Conservation (phyloP, 1,284 basidiomycete genomes). For the Tylopilus sp. region DNA sequence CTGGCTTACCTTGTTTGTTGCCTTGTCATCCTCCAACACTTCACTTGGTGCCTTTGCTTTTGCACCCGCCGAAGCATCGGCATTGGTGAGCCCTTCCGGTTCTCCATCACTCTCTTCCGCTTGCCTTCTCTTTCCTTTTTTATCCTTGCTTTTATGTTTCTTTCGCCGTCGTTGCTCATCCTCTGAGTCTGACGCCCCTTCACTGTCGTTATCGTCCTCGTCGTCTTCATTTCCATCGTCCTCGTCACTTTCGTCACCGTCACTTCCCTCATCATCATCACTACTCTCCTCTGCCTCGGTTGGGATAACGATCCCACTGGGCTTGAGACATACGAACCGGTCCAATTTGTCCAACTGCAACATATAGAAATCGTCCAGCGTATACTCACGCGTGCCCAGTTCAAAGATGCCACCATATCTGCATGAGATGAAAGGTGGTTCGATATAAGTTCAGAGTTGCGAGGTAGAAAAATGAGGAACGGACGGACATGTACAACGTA, state of each 20-base stretch:
- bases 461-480: neutral
- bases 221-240: conserved; percentile 34
- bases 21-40: neutral
- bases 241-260: conserved; percentile 61
- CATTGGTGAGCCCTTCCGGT: conserved; percentile 17
- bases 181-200: conserved; percentile 5
- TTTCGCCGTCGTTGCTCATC: conserved; percentile 27
- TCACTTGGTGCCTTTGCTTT: neutral
- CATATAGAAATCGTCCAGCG: conserved; percentile 86
- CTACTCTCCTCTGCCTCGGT: conserved; percentile 73
- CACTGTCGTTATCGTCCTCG: conserved; percentile 29
- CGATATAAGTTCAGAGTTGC: neutral
- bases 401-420: conserved; percentile 94
- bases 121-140: conserved; percentile 14
- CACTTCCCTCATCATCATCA: conserved; percentile 65
- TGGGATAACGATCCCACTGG: conserved; percentile 70
- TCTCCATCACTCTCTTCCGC: conserved; percentile 21
- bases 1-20: conserved; percentile 16
- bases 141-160: conserved; percentile 21
- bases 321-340: conserved; percentile 76
- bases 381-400: conserved; percentile 84
- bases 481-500: conserved; percentile 84
- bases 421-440: conserved; percentile 1
- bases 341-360: conserved; percentile 88
- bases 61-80: neutral